Base-by-base conservation (phyloP, 1,284 basidiomycete species). In the Vanrija pseudolonga region DNA sequence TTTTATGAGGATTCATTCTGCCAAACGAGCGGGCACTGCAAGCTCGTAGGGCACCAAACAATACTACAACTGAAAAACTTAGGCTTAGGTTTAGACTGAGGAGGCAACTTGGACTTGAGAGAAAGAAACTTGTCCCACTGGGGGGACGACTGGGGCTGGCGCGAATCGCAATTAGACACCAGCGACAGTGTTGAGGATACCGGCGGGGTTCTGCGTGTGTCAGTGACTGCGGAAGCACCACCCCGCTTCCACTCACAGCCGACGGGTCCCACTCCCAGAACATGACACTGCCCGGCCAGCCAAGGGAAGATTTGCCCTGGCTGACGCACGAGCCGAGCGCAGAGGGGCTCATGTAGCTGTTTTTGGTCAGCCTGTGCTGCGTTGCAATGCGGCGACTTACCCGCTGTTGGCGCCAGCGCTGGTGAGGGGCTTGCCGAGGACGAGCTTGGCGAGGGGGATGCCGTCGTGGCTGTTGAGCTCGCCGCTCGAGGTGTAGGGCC, bases 211-310 rank as follows among this genome's bases (percentile, higher is more conserved):
- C 38, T 40, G n/a, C 6, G 19, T 2, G n/a, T n/a, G 38, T 40
- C n/a, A 40, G 38, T n/a, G n/a, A 18, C 4, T n/a, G 32, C 9
- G 11, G 11, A 32, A 14, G 14, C 12, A 1, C 2, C 12, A 12
- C 12, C 12, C 4, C 12, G 12, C 12, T 4, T 2, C 32, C 32
- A 32, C 32, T 32, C 32, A 32, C 32, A 9, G 32, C 32, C 32
- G 9, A 12, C 32, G 32, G 32, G 39, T 43, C 19, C 67, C 70
- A 76, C 55, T 78, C 71, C 76, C 76, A 78, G 58, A 71, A 76
- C 76, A 76, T 76, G 51, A 77, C 67, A 23, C 75, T 74, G 0
- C 60, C 73, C 46, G 73, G 73, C 74, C 75, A 77, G 0, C 73
- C 32, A 5, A 32, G 32, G 11, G 32, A 32, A 70, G 70, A 49